Conservation (phyloP, 2,329 filamentous ascomycete genomes). For the Piedraia hortae region DNA sequence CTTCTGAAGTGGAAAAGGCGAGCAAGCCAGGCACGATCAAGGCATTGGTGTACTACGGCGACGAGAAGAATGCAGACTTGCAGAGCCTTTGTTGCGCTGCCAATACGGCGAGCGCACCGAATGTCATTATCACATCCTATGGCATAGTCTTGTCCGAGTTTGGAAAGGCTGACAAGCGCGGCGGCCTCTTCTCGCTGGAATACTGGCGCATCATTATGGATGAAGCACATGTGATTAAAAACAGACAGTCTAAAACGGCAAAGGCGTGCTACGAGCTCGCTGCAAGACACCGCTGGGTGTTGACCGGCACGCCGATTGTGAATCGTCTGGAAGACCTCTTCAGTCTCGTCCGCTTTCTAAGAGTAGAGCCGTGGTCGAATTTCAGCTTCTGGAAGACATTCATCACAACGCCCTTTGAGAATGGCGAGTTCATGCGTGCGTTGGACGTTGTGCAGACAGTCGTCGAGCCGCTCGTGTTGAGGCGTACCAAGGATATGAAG, state of each 20-base stretch:
- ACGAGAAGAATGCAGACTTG: conserved; percentile 54
- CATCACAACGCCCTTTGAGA: conserved; percentile 90
- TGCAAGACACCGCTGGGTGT: conserved; percentile 65
- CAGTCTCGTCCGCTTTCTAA: conserved; percentile 69
- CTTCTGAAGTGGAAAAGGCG: conserved; percentile 78
- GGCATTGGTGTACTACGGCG: conserved; percentile 73
- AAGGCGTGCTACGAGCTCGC: conserved; percentile 79
- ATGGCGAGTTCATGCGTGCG: conserved; percentile 75
- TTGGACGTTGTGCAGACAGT: conserved; percentile 94
- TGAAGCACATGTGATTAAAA: conserved; percentile 85
- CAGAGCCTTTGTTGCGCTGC: conserved; percentile 48
- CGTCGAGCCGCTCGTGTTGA: conserved; percentile 77
- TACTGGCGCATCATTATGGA: conserved; percentile 92
- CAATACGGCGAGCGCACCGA: conserved; percentile 51
- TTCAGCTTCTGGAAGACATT: conserved; percentile 99
- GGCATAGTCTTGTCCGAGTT: conserved; percentile 79
- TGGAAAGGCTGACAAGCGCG: conserved; percentile 34
- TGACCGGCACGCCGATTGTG: conserved; percentile 90
- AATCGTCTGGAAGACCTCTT: conserved; percentile 89
- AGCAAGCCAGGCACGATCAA: conserved; percentile 62
- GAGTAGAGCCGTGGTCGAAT: conserved; percentile 93
- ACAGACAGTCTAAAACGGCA: conserved; percentile 63
- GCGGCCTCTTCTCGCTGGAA: conserved; percentile 60
- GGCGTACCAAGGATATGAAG: conserved; percentile 94
- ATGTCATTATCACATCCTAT: conserved; percentile 85